These are phyloP conservation scores for Kodamaea suecica DNA, from an alignment of 1,139 yeast species.

Conservation along the genomic window DNA sequence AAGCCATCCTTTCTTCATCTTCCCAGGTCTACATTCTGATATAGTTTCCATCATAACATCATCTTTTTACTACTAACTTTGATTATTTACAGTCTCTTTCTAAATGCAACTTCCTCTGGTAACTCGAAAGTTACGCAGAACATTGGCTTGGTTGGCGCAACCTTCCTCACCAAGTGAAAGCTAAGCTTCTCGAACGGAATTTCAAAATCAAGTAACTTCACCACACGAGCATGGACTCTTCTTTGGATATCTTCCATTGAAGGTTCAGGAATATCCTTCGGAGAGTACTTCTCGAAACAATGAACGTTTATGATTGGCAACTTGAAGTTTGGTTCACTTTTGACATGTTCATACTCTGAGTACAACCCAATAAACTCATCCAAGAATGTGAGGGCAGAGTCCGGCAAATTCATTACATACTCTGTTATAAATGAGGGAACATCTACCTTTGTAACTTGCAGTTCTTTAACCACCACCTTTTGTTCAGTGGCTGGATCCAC, in stretches of 20 bases:
- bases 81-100: constrained; percentile 10
- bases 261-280: constrained; percentile 65
- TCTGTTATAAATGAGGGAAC: constrained; percentile 67
- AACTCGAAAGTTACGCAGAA: constrained; percentile 78
- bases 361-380: constrained; percentile 75
- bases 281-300: constrained; percentile 84
- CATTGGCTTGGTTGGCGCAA: constrained; percentile 97
- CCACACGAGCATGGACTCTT: constrained; percentile 60
- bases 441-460: constrained; percentile 26
- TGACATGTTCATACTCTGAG: constrained; percentile 32
- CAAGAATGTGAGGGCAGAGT: constrained; percentile 82
- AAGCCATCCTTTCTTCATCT: too few relatives aligned
- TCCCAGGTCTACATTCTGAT: too few relatives aligned
- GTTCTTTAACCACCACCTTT: constrained; percentile 21
- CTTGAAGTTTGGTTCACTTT: constrained; percentile 42
- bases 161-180: constrained; percentile 86
- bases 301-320: constrained; percentile 84
- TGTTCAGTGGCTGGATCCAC: constrained; percentile 20
- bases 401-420: constrained; percentile 96
- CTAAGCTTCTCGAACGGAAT: constrained; percentile 46
- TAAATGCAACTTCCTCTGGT: constrained; percentile 76
- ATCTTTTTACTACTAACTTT: too few relatives aligned
- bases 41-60: too few relatives aligned
- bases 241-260: constrained; percentile 57
- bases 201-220: constrained; percentile 48